Percentiles rank a stretch among this genome's conserved stretches.
Evolutionary conservation across 106 monocot genomes (phyloP).

Genomic region (Gastrodia elata): DNA sequence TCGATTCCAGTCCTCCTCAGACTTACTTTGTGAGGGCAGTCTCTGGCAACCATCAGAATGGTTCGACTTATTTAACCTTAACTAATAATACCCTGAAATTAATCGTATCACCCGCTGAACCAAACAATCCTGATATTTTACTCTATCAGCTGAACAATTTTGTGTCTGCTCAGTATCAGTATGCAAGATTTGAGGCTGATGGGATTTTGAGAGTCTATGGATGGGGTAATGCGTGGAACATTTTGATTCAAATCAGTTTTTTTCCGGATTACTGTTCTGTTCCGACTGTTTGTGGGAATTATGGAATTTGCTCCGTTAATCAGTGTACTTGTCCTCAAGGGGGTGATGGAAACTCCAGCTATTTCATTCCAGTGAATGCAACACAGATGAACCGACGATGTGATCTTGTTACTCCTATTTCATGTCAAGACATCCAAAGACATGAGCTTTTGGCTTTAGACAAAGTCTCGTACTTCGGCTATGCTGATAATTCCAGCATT

Average conservation of each 20-base stretch:
- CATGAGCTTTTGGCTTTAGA: constrained; percentile 8
- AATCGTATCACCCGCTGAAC: neutral
- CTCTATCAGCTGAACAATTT: neutral
- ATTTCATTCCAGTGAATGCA: constrained; percentile 1
- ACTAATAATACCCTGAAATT: neutral
- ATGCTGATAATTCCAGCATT: neutral
- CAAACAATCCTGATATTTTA: neutral
- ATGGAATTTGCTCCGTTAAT: constrained; percentile 22
- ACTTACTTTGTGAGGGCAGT: constrained; percentile 7
- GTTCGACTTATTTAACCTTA: neutral
- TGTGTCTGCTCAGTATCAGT: neutral
- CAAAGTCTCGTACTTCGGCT: constrained; percentile 18
- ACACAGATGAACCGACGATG: constrained; percentile 12
- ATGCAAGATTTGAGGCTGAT: constrained; percentile 3
- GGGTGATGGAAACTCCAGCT: neutral
- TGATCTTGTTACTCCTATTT: neutral
- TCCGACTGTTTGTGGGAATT: constrained; percentile 18
- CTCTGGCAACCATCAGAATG: neutral
- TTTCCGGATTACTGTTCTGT: constrained; percentile 12
- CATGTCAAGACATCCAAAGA: constrained; percentile 2
- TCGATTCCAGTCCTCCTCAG: constrained; percentile 18
- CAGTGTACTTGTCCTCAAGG: constrained; percentile 25
- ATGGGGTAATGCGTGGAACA: constrained; percentile 1
- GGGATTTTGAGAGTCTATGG: constrained; percentile 15
- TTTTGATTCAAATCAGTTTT: neutral